Evolutionary conservation across 2,329 filamentous ascomycete genomes (phyloP).

Genomic region (Bimuria novae-zelandiae): DNA sequence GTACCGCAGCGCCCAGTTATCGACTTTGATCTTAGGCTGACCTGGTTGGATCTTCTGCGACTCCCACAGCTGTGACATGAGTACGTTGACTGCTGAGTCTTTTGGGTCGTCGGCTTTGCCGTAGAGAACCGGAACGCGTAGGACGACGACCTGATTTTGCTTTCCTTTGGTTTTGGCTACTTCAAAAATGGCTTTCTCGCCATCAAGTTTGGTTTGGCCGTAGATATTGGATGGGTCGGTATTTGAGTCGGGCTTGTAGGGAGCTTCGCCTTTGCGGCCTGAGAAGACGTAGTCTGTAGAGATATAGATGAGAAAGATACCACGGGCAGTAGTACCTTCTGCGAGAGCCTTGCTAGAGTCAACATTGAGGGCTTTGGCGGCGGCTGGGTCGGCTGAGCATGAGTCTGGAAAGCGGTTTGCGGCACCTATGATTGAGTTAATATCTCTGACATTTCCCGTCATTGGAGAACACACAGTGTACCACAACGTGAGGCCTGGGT

Average conservation of each 20-base stretch:
- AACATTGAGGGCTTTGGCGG: constrained; percentile 75
- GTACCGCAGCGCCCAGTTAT: constrained; percentile 83
- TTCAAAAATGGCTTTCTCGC: constrained; percentile 71
- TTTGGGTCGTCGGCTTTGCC: constrained; percentile 68
- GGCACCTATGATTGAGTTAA: constrained; percentile 61
- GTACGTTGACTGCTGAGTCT: constrained; percentile 82
- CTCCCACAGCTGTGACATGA: constrained; percentile 78
- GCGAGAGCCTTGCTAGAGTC: constrained; percentile 71
- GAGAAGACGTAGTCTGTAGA: constrained; percentile 84
- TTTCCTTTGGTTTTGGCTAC: constrained; percentile 48
- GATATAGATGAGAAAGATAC: constrained; percentile 73
- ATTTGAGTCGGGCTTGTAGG: constrained; percentile 69
- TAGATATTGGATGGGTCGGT: constrained; percentile 80
- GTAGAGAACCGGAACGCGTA: constrained; percentile 84
- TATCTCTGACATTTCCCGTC: background rate
- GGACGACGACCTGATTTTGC: constrained; percentile 57
- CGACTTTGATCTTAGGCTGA: constrained; percentile 71
- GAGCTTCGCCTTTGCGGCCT: constrained; percentile 76
- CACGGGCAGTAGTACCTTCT: constrained; percentile 64
- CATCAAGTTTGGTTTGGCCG: constrained; percentile 73
- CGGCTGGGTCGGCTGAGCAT: constrained; percentile 78
- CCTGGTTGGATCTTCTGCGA: constrained; percentile 61
- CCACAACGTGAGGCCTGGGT: constrained; percentile 69
- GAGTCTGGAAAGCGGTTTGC: constrained; percentile 88
- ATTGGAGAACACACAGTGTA: constrained; percentile 73